Base-by-base conservation (phyloP, 805 yeast species). In the Metschnikowia rubicola region DNA sequence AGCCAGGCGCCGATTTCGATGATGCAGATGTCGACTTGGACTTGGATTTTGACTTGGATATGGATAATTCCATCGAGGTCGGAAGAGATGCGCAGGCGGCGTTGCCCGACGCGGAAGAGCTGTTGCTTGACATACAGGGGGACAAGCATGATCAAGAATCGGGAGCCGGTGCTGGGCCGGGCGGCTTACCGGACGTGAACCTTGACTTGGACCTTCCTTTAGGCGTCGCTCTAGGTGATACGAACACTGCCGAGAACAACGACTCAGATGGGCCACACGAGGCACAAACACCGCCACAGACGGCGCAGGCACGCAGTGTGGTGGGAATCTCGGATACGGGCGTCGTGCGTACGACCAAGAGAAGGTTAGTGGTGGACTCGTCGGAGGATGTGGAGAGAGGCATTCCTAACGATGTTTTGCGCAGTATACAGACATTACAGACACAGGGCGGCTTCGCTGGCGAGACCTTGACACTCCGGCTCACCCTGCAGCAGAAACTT, bases 11-110 rank as follows among this genome's bases (percentile, higher is more conserved):
- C 21, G 39, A 39, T 10, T 38, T 29, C 7, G 32, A 19, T 28
- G 46, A 43, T 32, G 42, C 39, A 8, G 45, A 36, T 12, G 19
- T 37, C 26, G 48, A 48, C 15, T 33, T 48, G 30, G 39, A 63
- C 62, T n/a, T 57, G 61, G 15, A 61, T 62, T 34, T 58, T 36
- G 63, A 57, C 35, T 65, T 57, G 10, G 83, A 81, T 55, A 68
- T 83, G 35, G 73, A 72, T 39, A 59, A 62, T 38, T 78, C 84
- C 6, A 70, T 80, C 34, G 87, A 81, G 62, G 60, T 74, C 11
- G 84, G 84, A 2, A 73, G 86, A 64, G 74, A 71, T 43, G 67
- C 58, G 1, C 52, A 52, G 37, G 37, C 55, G 2, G 54, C 47
- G 10, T 31, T 51, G 31, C 47, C 51, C 9, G 56, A 52, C 17